Evolutionary conservation across 2,329 filamentous ascomycete species (phyloP).

Genomic region (Trichoderma koningiopsis): DNA sequence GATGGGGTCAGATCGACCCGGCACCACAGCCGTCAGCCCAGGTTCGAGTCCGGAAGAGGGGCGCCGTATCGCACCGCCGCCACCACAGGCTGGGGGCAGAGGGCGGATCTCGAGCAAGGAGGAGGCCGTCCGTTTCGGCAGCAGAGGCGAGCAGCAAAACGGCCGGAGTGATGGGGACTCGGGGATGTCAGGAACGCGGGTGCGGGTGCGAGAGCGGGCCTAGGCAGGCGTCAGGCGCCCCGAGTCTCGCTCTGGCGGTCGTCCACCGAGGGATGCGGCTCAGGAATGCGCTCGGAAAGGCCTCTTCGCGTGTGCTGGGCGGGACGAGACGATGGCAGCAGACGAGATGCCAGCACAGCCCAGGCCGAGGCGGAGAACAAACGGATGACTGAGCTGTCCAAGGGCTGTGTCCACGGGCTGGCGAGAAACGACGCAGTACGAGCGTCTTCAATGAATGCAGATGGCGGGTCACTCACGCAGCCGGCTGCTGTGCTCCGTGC

Average conservation of each 20-base stretch:
- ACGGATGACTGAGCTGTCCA: constrained; percentile 4
- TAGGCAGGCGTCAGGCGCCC: constrained; percentile 10
- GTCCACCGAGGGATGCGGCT: constrained; percentile 6
- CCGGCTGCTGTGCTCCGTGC: constrained; percentile 20
- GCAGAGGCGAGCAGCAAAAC: constrained; percentile 6
- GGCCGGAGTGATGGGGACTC: constrained; percentile 16
- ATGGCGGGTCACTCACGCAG: constrained; percentile 18
- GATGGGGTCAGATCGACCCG: constrained; percentile 20
- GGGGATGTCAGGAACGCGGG: constrained; percentile 12
- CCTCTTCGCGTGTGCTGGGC: constrained; percentile 9
- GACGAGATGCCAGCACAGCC: constrained; percentile 9
- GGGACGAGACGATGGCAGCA: not conserved
- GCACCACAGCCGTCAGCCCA: constrained; percentile 13
- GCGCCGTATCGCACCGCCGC: constrained; percentile 15
- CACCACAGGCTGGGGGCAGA: constrained; percentile 1
- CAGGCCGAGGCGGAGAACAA: constrained; percentile 4
- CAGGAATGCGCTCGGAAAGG: constrained; percentile 10
- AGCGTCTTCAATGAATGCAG: constrained; percentile 8
- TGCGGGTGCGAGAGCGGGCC: constrained; percentile 19
- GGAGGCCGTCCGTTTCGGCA: constrained; percentile 5
- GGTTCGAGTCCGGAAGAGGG: constrained; percentile 1
- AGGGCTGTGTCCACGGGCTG: not conserved
- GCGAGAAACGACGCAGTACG: constrained; percentile 10
- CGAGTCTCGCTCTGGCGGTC: constrained; percentile 1
- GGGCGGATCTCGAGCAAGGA: constrained; percentile 16